These are phyloP conservation scores for Xylaria sp. DNA, from an alignment of 2,329 filamentous ascomycete genomes.

Conservation along the genomic window DNA sequence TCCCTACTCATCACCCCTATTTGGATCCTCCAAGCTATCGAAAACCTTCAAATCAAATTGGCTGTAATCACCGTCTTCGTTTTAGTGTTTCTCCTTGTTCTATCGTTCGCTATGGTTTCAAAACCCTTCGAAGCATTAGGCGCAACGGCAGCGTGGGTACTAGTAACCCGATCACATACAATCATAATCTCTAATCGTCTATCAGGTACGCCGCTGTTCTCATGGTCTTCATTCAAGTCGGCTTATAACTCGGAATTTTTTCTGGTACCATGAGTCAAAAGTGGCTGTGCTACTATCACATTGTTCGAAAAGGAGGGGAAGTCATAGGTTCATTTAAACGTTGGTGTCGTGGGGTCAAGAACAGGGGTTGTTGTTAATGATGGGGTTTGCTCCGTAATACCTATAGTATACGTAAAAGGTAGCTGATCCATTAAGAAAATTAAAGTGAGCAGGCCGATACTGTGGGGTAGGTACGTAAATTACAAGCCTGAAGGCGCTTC, in stretches of 20 bases:
- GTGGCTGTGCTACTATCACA: no score
- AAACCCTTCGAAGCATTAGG: slow-evolving; percentile 42
- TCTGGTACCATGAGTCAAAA: no score
- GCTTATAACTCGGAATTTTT: background rate
- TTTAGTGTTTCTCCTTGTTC: slow-evolving; percentile 34
- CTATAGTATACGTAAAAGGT: no score
- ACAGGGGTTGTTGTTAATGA: no score
- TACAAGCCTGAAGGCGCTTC: no score
- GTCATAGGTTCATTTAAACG: no score
- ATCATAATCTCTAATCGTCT: background rate
- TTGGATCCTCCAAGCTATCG: slow-evolving; percentile 47
- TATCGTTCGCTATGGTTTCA: slow-evolving; percentile 38
- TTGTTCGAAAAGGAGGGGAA: no score
- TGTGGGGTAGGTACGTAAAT: no score
- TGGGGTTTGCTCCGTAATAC: no score
- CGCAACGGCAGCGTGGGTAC: slow-evolving; percentile 40
- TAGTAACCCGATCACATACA: background rate
- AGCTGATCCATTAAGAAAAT: no score
- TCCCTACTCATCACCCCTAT: slow-evolving; percentile 50
- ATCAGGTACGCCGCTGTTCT: slow-evolving; percentile 32
- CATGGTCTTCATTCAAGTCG: slow-evolving; percentile 32
- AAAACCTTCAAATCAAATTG: slow-evolving; percentile 40
- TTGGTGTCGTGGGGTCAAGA: no score
- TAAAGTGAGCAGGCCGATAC: no score
- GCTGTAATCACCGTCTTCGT: slow-evolving; percentile 49